Evolutionary conservation across 495 filamentous ascomycete genomes (phyloP), one percentile per base, ranked within the genome.

Genomic region (Xylaria sp.): DNA sequence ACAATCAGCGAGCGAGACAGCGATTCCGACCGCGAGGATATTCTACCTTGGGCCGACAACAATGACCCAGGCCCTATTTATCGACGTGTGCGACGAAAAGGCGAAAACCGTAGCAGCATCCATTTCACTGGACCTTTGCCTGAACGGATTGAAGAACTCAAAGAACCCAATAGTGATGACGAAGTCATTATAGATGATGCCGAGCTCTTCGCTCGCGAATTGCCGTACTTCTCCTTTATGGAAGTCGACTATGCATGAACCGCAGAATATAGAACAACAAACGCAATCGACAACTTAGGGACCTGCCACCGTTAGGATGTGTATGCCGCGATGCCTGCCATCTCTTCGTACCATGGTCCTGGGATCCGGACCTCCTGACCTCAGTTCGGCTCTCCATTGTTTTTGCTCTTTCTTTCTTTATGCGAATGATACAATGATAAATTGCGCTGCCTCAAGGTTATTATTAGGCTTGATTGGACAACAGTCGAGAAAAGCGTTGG

Each of bases 1-100:
- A 86, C 84, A 35, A 78, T 87, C 55, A 84, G 80, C 76, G 83
- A 87, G 76, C 84, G 84, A 72, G 86, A 84, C 55, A 85, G 83
- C 70, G 86, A 86, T 72, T 84, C 85, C 7, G 86, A 88, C 72
- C 80, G 76, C 44, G 86, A 87, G 67, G 86, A 88, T 61, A 50
- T 86, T n/a, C 73, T 82, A 69, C 80, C 85, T 9, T 80, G 83
- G 48, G 72, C 79, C 9, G 76, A 80, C 35, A 71, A 74, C 29
- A 81, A 79, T 53, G 83, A 88, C 43, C 75, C 76, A n/a, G 82
- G 82, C 8, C 80, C 80, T 31, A 82, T 79, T 62, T 80, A 80
- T 21, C 82, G 86, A 62, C 82, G 85, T 43, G 78, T 86, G 67
- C 81, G 85, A 72, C 79, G 85, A 61, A 83, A 82, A 53, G 76